Percentiles rank a stretch among this genome's conserved stretches.
These are phyloP conservation scores for Collariella sp. DNA, from an alignment of 495 filamentous ascomycete genomes.

Conservation along the genomic window DNA sequence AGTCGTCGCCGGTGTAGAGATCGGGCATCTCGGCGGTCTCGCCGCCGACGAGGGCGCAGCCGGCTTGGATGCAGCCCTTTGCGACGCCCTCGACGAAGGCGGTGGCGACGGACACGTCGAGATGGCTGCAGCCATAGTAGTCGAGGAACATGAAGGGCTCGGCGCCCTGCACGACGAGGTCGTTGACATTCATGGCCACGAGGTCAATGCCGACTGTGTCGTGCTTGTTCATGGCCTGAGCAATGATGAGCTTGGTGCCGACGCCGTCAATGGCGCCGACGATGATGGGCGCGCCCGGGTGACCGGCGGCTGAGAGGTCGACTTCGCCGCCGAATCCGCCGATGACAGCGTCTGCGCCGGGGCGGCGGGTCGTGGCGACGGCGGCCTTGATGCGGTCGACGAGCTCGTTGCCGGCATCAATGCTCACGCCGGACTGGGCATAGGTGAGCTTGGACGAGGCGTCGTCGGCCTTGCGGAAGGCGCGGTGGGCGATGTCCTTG, in stretches of 20 bases:
- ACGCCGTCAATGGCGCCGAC: constrained; percentile 93
- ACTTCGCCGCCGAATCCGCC: constrained; percentile 93
- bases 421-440: constrained; percentile 84
- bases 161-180: constrained; percentile 89
- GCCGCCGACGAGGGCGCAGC: constrained; percentile 85
- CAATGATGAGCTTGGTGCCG: constrained; percentile 93
- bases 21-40: constrained; percentile 98
- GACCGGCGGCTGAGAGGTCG: constrained; percentile 69
- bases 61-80: constrained; percentile 68
- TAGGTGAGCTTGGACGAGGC: constrained; percentile 65
- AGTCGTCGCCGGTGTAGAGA: constrained; percentile 73
- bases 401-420: constrained; percentile 83
- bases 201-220: constrained; percentile 91
- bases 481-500: constrained; percentile 81
- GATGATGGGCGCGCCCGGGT: constrained; percentile 62
- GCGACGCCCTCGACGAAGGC: constrained; percentile 83
- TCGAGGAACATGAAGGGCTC: constrained; percentile 92
- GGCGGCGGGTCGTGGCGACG: constrained; percentile 67
- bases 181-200: constrained; percentile 98
- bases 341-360: constrained; percentile 82
- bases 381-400: constrained; percentile 81
- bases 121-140: constrained; percentile 83
- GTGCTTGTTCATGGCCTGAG: constrained; percentile 78
- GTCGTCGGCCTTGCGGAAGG: constrained; percentile 36
- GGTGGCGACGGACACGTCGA: constrained; percentile 66